Conservation (phyloP, 2,329 filamentous ascomycete genomes). For the Diaporthe ampelina region DNA sequence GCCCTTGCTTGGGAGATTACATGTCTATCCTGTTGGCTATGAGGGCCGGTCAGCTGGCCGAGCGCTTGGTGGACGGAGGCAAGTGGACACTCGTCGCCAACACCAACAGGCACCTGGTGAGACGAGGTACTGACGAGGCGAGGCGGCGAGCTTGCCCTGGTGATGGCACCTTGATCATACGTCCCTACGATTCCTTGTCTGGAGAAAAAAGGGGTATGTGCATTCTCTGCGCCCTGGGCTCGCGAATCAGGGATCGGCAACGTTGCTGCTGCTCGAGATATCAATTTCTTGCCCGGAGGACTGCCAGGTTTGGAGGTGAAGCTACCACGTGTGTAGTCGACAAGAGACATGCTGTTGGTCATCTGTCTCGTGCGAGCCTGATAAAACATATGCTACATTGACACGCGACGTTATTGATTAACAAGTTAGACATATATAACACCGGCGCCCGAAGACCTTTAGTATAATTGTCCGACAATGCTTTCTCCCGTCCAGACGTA, state of each 20-base stretch:
- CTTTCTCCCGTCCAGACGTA: background rate
- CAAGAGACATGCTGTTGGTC: conserved; percentile 20
- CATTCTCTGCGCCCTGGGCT: background rate
- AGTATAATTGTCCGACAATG: background rate
- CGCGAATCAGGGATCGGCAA: conserved; percentile 5
- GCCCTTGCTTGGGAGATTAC: background rate
- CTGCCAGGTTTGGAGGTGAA: conserved; percentile 5
- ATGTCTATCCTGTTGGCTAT: conserved; percentile 29
- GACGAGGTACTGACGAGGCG: background rate
- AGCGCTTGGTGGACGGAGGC: conserved; percentile 11
- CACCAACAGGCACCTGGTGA: conserved; percentile 3
- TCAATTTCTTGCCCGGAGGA: background rate
- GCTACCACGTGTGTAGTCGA: conserved; percentile 19
- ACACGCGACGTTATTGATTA: conserved; percentile 22
- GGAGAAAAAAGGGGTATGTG: background rate
- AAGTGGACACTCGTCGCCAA: conserved; percentile 24
- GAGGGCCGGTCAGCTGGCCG: conserved; percentile 17
- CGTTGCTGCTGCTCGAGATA: conserved; percentile 25
- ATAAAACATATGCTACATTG: conserved; percentile 22
- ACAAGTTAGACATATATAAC: conserved; percentile 21
- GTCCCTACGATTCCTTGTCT: conserved; percentile 8
- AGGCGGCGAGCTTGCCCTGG: conserved; percentile 9
- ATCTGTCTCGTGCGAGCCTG: background rate
- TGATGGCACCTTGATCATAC: conserved; percentile 34
- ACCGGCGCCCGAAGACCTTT: background rate